Conservation (phyloP, 345 rosid species). For the Hibiscus syriacus region DNA sequence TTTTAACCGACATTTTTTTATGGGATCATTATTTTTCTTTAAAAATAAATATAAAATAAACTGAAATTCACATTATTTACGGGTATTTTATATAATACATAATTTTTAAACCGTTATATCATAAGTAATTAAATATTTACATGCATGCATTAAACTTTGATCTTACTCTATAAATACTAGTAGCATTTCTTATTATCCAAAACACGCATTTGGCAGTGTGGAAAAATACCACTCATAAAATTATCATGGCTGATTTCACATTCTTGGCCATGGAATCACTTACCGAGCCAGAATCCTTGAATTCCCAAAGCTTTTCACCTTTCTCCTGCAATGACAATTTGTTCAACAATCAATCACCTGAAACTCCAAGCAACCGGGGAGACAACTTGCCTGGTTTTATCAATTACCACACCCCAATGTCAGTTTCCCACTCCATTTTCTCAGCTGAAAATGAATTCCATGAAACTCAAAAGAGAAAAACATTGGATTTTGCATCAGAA, state of each 20-base stretch:
- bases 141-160: too few relatives aligned
- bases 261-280: constrained; percentile 23
- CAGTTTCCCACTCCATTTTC: too few relatives aligned
- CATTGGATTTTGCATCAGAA: constrained; percentile 21
- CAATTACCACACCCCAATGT: too few relatives aligned
- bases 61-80: too few relatives aligned
- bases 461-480: constrained; percentile 36
- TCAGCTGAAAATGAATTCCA: constrained; percentile 28
- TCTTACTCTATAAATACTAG: constrained; percentile 17
- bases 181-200: constrained; percentile 7
- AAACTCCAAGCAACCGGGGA: constrained; percentile 23
- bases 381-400: constrained; percentile 8
- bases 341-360: constrained; percentile 25
- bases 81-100: too few relatives aligned
- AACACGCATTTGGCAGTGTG: constrained; percentile 5
- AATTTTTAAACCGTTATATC: too few relatives aligned
- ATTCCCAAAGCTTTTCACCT: constrained; percentile 28
- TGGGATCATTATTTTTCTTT: too few relatives aligned
- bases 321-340: constrained; percentile 28
- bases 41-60: too few relatives aligned
- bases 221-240: not conserved
- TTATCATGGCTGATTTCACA: not conserved
- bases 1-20: too few relatives aligned
- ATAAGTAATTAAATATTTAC: too few relatives aligned
- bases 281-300: constrained; percentile 22